Base-by-base conservation (phyloP, 331 rosid species). In the Rosa hybrid region DNA sequence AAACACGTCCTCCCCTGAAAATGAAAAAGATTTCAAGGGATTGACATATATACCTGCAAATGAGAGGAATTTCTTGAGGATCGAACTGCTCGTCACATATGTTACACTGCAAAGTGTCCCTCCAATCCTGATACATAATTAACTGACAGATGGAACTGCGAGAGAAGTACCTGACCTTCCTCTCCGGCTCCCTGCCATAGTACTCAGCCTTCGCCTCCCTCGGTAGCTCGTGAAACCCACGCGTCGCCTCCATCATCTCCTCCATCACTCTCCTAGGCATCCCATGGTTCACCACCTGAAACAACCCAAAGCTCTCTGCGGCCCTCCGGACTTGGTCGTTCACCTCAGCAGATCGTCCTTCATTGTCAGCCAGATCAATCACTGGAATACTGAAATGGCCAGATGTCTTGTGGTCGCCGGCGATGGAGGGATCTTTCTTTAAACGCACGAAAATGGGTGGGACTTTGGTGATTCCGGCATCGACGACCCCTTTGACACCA, bases 251-350 rank as follows among this genome's bases (percentile, higher is more conserved):
- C 14, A 77, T 41, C 72, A 87, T 85, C 38, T 77, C 81, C 21
- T 75, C 83, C 84, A 82, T n/a, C 8, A 83, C 38, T 0, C 45
- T 49, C 12, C 30, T 17, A 0, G 83, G 84, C 46, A 87, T 78
- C 8, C 86, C 90, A 50, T 89, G 93, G n/a, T 89, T 84, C 62
- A 82, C 81, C 8, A 87, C 77, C 77, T 84, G 88, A 8, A 87
- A 87, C 53, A 87, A 87, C 4, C 88, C 88, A 73, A 71, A 57
- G 1, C 17, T 73, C 73, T 84, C 86, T 4, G 77, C 63, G 0
- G 81, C 82, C 7, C 7, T 49, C 0, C 78, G 63, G 14, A 84
- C 63, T 79, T 54, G 27, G 21, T 74, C 75, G 2, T 81, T 50
- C 11, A 79, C 27, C 18, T 38, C 68, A 5, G 14, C 14, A 34